phyloP scores from a whole-genome alignment of 257 asterid genomes.

The Fraxinus anomala region DNA sequence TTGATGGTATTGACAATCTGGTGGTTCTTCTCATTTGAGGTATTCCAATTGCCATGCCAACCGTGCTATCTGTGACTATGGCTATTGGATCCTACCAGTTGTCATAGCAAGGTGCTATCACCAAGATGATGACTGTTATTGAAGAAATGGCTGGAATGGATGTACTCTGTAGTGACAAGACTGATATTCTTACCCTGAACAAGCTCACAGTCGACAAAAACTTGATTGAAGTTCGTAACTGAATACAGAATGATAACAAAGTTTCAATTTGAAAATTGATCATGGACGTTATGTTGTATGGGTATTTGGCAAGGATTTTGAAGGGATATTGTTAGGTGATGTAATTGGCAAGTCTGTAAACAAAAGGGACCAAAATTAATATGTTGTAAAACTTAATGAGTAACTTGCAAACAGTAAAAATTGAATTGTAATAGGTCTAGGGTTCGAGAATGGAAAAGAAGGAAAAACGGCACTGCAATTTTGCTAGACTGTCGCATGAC shows the following conservation, averaged over 20 bases:
- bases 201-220: constrained; percentile 67
- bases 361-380: too few species aligned
- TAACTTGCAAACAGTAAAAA: too few species aligned
- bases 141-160: constrained; percentile 95
- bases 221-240: constrained; percentile 49
- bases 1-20: constrained; percentile 65
- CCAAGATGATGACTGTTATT: constrained; percentile 85
- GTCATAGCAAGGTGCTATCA: constrained; percentile 81
- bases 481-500: too few species aligned
- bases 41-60: constrained; percentile 83
- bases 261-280: background rate
- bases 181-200: constrained; percentile 78
- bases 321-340: too few species aligned
- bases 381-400: too few species aligned
- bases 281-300: background rate
- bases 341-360: too few species aligned
- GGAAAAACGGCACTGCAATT: too few species aligned
- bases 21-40: constrained; percentile 77
- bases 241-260: background rate
- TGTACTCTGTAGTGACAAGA: constrained; percentile 81
- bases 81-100: constrained; percentile 81
- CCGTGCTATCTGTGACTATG: constrained; percentile 82
- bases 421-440: too few species aligned
- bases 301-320: constrained; percentile 45
- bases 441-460: too few species aligned